Conservation (phyloP, 2,329 filamentous ascomycete species). For the Colletotrichum gloeosporioides region DNA sequence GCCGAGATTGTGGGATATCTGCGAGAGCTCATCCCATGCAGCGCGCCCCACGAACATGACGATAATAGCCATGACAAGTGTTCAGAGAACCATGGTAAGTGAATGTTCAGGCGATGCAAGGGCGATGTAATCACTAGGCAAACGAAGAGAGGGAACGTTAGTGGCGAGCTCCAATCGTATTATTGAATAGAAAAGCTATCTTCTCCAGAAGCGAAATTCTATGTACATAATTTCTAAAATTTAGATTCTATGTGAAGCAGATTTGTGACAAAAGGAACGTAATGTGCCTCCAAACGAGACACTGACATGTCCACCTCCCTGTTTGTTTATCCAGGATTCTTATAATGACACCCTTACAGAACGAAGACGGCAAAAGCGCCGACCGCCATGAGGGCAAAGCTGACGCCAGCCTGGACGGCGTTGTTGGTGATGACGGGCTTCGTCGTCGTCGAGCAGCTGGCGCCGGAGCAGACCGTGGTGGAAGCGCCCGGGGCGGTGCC, state of each 20-base stretch:
- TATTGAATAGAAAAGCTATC: not conserved
- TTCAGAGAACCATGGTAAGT: not conserved
- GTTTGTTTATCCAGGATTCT: not conserved
- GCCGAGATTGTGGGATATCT: not conserved
- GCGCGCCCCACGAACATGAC: not conserved
- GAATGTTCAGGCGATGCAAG: not conserved
- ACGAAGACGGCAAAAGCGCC: not conserved
- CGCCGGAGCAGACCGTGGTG: not conserved
- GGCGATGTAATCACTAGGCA: not conserved
- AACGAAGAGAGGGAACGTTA: not conserved
- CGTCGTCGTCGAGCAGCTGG: constrained; percentile 2
- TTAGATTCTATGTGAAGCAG: not conserved
- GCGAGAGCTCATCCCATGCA: not conserved
- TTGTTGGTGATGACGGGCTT: constrained; percentile 3
- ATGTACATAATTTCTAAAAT: not conserved
- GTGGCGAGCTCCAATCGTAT: not conserved
- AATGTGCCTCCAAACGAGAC: not conserved
- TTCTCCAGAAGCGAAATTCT: not conserved
- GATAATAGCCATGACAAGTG: not conserved
- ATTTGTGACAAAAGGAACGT: not conserved
- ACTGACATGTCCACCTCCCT: not conserved
- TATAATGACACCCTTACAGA: not conserved
- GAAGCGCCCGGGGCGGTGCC: constrained; percentile 11
- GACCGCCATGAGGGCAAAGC: constrained; percentile 14
- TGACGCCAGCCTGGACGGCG: constrained; percentile 9